phyloP scores from a whole-genome alignment of 352 stramenopile genomes.

The Globisporangium canariense region DNA sequence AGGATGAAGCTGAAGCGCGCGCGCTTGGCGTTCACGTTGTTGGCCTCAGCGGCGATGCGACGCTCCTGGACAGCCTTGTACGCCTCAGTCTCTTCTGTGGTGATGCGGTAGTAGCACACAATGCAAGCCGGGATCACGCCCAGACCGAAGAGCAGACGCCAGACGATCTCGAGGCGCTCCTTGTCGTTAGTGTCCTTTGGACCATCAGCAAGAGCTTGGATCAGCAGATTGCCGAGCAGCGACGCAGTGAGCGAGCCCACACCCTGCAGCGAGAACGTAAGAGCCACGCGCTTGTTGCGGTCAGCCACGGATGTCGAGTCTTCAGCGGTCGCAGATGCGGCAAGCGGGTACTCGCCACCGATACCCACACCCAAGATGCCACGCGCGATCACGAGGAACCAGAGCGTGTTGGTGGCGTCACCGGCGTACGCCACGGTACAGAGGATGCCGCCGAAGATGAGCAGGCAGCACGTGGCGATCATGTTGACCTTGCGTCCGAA shows the following conservation, averaged over 20 bases:
- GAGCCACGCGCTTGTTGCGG: conserved; percentile 47
- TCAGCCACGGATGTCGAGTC: conserved; percentile 42
- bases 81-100: conserved; percentile 53
- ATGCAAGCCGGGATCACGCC: conserved; percentile 54
- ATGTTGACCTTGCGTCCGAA: conserved; percentile 67
- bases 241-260: conserved; percentile 49
- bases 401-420: conserved; percentile 35
- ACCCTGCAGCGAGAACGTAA: conserved; percentile 65
- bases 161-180: conserved; percentile 53
- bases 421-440: conserved; percentile 54
- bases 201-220: conserved; percentile 40
- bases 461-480: conserved; percentile 58
- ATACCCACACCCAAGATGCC: conserved; percentile 67
- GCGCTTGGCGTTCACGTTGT: conserved; percentile 6
- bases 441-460: conserved; percentile 65
- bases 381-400: conserved; percentile 56
- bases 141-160: conserved; percentile 61
- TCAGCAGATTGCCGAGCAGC: conserved; percentile 60
- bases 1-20: conserved; percentile 36
- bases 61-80: conserved; percentile 24
- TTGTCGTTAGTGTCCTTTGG: conserved; percentile 33
- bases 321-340: conserved; percentile 46
- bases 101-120: conserved; percentile 66
- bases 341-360: conserved; percentile 46
- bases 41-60: neutral